A percentile compares a stretch with the other conserved stretches of the same genome.
phyloP scores from a whole-genome alignment of 495 filamentous ascomycete species.

The Penicillium turbatum region DNA sequence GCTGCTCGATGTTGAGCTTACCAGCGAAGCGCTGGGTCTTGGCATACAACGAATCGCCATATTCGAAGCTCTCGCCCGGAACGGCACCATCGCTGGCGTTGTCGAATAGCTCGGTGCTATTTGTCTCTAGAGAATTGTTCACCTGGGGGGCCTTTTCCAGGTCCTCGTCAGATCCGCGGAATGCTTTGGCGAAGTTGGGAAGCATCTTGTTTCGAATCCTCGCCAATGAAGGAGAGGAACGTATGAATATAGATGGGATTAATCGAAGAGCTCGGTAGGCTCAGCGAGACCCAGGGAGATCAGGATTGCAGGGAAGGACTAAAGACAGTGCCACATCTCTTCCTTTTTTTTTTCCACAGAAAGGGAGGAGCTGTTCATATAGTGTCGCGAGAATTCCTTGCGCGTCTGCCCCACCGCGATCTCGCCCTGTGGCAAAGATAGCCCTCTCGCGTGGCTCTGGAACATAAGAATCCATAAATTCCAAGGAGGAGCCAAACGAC shows the following conservation, averaged over 20 bases:
- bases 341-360: slow-evolving; percentile 27
- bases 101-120: slow-evolving; percentile 24
- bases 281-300: slow-evolving; percentile 21
- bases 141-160: slow-evolving; percentile 41
- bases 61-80: slow-evolving; percentile 56
- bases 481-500: slow-evolving; percentile 22
- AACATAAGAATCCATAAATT: slow-evolving; percentile 16
- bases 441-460: slow-evolving; percentile 17
- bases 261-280: slow-evolving; percentile 18
- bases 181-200: slow-evolving; percentile 20
- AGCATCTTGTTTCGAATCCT: slow-evolving; percentile 8
- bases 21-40: slow-evolving; percentile 66
- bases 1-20: slow-evolving; percentile 66
- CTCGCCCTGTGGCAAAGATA: slow-evolving; percentile 16
- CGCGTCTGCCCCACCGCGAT: slow-evolving; percentile 17
- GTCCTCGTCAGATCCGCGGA: slow-evolving; percentile 27
- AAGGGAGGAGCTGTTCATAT: slow-evolving; percentile 19
- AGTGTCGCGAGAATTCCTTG: slow-evolving; percentile 19
- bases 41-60: slow-evolving; percentile 58
- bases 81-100: slow-evolving; percentile 53
- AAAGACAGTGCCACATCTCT: slow-evolving; percentile 21
- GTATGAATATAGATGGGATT: slow-evolving; percentile 1
- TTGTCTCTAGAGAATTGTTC: slow-evolving; percentile 32
- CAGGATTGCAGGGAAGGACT: slow-evolving; percentile 8
- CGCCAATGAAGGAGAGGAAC: slow-evolving; percentile 8